Conservation (phyloP, 768 basidiomycete genomes). For the Boletus eberwhitei region DNA sequence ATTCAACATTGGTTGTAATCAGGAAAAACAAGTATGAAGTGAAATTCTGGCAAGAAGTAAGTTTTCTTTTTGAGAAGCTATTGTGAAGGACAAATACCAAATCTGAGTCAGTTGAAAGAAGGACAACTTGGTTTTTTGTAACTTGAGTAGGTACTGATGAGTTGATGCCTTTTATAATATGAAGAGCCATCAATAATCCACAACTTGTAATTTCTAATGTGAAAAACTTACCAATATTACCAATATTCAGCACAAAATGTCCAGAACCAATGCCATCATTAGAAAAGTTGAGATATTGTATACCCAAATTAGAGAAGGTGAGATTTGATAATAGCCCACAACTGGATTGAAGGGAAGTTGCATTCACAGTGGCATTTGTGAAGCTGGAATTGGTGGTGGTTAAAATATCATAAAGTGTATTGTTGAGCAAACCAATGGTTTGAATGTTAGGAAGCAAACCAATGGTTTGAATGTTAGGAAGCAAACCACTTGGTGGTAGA, state of each 20-base stretch:
- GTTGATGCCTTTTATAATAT: not conserved
- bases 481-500: not conserved
- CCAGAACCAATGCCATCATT: no score
- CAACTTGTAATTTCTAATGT: no score
- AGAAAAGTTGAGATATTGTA: no score
- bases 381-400: not conserved
- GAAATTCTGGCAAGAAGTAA: not conserved
- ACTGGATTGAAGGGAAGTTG: constrained; percentile 2
- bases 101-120: no score
- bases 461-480: not conserved
- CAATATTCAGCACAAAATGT: no score
- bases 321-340: constrained; percentile 12
- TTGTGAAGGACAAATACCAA: not conserved
- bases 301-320: not conserved
- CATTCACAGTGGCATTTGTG: constrained; percentile 10
- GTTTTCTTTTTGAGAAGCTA: not conserved
- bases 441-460: not conserved
- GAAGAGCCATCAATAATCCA: not conserved
- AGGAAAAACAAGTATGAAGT: constrained; percentile 6
- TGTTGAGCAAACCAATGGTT: constrained; percentile 8
- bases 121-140: not conserved
- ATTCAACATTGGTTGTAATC: constrained; percentile 7
- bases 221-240: no score
- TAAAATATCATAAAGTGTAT: constrained; percentile 12
- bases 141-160: not conserved